These are phyloP conservation scores for Protomyces arabidopsidicola DNA, from an alignment of 1,139 yeast genomes.

Conservation along the genomic window DNA sequence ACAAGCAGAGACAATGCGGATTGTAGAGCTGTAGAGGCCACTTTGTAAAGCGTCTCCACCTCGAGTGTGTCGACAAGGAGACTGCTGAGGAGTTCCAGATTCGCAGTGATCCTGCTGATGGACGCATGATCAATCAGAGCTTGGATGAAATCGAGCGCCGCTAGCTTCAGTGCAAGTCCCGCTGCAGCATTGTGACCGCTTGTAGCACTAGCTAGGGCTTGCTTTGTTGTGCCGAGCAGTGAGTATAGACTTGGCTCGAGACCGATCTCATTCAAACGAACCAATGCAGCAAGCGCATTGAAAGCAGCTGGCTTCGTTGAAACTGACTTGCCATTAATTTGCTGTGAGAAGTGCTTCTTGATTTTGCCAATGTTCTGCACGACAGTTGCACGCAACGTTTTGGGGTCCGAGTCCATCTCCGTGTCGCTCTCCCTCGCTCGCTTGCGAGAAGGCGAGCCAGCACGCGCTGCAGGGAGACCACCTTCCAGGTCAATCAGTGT, in stretches of 20 bases:
- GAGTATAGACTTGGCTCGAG: background rate
- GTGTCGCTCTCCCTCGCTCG: slow-evolving; percentile 3
- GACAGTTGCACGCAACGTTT: background rate
- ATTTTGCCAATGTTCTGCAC: background rate
- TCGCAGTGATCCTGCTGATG: background rate
- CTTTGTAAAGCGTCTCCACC: slow-evolving; percentile 35
- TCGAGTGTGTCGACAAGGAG: background rate
- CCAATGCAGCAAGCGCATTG: background rate
- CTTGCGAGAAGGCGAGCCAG: slow-evolving; percentile 7
- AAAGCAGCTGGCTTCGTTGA: slow-evolving; percentile 5
- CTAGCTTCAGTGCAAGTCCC: background rate
- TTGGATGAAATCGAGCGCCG: slow-evolving; percentile 11
- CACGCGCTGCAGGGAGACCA: background rate
- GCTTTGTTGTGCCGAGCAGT: background rate
- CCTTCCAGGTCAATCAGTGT: slow-evolving; percentile 13
- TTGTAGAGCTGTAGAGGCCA: slow-evolving; percentile 50
- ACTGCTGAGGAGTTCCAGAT: background rate
- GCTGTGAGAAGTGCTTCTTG: slow-evolving; percentile 2
- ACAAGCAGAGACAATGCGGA: slow-evolving; percentile 40
- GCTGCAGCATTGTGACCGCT: background rate
- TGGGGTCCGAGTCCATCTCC: slow-evolving; percentile 15
- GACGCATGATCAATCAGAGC: background rate
- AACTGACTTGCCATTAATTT: slow-evolving; percentile 8
- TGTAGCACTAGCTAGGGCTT: background rate
- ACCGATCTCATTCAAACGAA: background rate